These are phyloP conservation scores for Emiliania huxleyi DNA, from an alignment of 78 protist species.

Conservation along the genomic window DNA sequence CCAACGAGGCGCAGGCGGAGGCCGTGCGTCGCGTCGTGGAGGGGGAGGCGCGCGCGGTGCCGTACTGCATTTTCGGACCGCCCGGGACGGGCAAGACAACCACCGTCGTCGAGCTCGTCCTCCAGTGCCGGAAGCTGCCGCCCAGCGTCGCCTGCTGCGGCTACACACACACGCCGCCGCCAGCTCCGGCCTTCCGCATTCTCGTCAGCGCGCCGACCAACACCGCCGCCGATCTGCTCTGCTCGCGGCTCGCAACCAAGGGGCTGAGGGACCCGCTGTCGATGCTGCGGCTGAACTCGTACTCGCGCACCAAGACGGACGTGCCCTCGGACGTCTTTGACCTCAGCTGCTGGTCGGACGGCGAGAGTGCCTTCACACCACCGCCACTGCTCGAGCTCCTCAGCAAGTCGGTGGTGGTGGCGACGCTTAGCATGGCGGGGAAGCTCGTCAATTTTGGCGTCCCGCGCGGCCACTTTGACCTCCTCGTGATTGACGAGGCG, in stretches of 20 bases:
- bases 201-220: constrained; percentile 46
- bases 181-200: neutral
- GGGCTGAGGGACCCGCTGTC: neutral
- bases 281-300: constrained; percentile 5
- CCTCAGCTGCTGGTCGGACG: neutral
- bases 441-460: neutral
- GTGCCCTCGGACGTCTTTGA: neutral
- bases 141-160: neutral
- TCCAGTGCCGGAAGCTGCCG: too few relatives aligned
- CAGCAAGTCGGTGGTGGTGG: neutral
- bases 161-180: neutral
- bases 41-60: neutral
- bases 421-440: neutral
- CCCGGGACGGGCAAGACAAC: constrained; percentile 26
- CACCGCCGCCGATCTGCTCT: constrained; percentile 36
- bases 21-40: neutral
- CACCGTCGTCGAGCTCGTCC: neutral
- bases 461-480: neutral
- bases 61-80: neutral
- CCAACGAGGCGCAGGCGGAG: neutral
- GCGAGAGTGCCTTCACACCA: too few relatives aligned
- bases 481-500: constrained; percentile 47
- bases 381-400: too few relatives aligned
- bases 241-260: too few relatives aligned
- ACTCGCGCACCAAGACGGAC: neutral